Evolutionary conservation across 768 basidiomycete species (phyloP).

Genomic region (Russula abietina): DNA sequence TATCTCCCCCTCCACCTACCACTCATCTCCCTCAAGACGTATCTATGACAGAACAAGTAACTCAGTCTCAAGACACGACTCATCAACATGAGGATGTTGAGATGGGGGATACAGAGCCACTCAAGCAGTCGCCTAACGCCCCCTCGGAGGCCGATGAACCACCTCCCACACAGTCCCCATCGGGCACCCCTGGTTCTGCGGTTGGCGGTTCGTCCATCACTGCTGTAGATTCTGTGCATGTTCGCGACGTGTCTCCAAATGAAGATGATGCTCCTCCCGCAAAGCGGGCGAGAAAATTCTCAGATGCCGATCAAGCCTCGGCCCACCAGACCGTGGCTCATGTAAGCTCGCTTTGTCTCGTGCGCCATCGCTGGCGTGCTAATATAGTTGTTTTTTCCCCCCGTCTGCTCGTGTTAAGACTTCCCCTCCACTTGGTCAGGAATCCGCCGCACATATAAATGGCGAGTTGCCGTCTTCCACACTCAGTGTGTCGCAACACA

Average conservation of each 20-base stretch:
- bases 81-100: conserved; percentile 19
- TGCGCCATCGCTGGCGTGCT: conserved; percentile 52
- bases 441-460: conserved; percentile 21
- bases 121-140: conserved; percentile 25
- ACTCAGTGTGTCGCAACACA: conserved; percentile 65
- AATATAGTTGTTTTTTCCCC: conserved; percentile 41
- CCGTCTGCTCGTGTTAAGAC: conserved; percentile 20
- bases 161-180: conserved; percentile 24
- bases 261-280: conserved; percentile 69
- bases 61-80: conserved; percentile 6
- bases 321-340: conserved; percentile 61
- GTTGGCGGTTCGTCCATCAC: conserved; percentile 32
- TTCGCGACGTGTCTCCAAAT: conserved; percentile 27
- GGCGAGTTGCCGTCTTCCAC: conserved; percentile 36
- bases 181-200: conserved; percentile 28
- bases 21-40: conserved; percentile 48
- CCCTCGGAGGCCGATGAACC: conserved; percentile 28
- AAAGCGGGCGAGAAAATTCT: conserved; percentile 71
- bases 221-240: conserved; percentile 30
- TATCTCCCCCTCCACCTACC: conserved; percentile 41
- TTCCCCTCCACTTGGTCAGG: conserved; percentile 16
- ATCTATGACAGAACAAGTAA: conserved; percentile 46
- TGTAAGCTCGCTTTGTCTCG: conserved; percentile 50
- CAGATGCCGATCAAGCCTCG: conserved; percentile 71
- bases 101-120: conserved; percentile 28